Conservation (phyloP, 2,329 filamentous ascomycete species). For the Leptographium wingfieldii region DNA sequence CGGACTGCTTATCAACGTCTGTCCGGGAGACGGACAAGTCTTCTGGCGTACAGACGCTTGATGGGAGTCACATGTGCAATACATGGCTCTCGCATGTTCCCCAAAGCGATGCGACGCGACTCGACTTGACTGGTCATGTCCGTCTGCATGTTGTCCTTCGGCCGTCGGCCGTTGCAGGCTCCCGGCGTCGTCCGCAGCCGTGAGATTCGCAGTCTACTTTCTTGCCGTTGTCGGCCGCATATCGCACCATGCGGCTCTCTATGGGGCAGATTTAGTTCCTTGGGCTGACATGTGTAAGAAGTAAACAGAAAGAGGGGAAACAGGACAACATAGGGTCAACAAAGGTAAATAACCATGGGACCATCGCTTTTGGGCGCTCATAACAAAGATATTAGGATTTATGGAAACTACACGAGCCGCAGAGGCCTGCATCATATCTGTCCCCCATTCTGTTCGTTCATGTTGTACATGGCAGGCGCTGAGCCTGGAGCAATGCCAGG, state of each 20-base stretch:
- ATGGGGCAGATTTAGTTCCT: too few species aligned
- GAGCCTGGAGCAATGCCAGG: not conserved
- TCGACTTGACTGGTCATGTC: too few species aligned
- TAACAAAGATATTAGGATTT: too few species aligned
- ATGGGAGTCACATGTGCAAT: too few species aligned
- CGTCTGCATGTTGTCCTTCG: not conserved
- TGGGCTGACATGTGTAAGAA: not conserved
- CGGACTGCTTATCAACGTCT: too few species aligned
- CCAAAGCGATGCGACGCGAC: too few species aligned
- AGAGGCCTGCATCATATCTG: not conserved
- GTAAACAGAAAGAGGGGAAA: not conserved
- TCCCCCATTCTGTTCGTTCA: not conserved
- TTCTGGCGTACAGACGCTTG: too few species aligned
- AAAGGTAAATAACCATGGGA: not conserved
- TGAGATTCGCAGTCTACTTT: not conserved
- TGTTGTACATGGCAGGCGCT: not conserved
- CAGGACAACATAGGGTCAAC: not conserved
- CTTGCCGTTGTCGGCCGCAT: not conserved
- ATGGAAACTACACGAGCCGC: too few species aligned
- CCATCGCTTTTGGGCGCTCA: too few species aligned
- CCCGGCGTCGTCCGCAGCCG: not conserved
- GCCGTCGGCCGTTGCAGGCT: too few species aligned
- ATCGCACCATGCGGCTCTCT: not conserved
- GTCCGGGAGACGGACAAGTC: too few species aligned
- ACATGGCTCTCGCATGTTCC: too few species aligned